Conservation (phyloP, 2,329 filamentous ascomycete species). For the Sporothrix variecibatus region DNA sequence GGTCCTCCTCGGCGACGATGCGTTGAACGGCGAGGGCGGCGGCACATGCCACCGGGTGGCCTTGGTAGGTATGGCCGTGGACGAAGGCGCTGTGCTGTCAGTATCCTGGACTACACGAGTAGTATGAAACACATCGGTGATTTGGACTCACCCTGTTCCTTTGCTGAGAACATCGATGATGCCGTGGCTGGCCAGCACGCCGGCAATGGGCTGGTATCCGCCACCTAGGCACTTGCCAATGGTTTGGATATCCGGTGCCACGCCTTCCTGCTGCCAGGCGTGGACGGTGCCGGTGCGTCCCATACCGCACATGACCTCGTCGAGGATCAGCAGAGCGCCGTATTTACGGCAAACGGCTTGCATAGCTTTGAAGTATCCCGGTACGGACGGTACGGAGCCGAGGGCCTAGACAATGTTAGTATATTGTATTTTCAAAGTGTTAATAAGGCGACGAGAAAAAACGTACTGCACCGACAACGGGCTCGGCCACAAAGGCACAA, state of each 20-base stretch:
- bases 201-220: constrained; percentile 63
- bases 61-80: constrained; percentile 62
- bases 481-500: constrained; percentile 72
- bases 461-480: constrained; percentile 69
- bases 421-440: background rate
- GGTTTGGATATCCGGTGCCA: constrained; percentile 62
- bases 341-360: constrained; percentile 56
- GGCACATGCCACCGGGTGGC: constrained; percentile 44
- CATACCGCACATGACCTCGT: constrained; percentile 70
- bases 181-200: constrained; percentile 53
- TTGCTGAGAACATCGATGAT: constrained; percentile 51
- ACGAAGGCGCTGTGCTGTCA: constrained; percentile 47
- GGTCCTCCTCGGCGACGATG: constrained; percentile 41
- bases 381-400: constrained; percentile 53
- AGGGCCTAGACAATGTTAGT: constrained; percentile 43
- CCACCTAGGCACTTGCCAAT: constrained; percentile 64
- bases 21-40: constrained; percentile 45
- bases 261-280: constrained; percentile 63
- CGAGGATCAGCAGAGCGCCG: constrained; percentile 57
- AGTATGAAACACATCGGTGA: too few species aligned
- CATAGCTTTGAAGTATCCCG: constrained; percentile 53
- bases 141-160: constrained; percentile 41
- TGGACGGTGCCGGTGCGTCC: constrained; percentile 63
- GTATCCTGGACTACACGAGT: background rate
- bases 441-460: background rate